A percentile compares a stretch with the other conserved stretches of the same genome.
Evolutionary conservation across 139 green algal species (phyloP).

Genomic region (Closterium sp.): DNA sequence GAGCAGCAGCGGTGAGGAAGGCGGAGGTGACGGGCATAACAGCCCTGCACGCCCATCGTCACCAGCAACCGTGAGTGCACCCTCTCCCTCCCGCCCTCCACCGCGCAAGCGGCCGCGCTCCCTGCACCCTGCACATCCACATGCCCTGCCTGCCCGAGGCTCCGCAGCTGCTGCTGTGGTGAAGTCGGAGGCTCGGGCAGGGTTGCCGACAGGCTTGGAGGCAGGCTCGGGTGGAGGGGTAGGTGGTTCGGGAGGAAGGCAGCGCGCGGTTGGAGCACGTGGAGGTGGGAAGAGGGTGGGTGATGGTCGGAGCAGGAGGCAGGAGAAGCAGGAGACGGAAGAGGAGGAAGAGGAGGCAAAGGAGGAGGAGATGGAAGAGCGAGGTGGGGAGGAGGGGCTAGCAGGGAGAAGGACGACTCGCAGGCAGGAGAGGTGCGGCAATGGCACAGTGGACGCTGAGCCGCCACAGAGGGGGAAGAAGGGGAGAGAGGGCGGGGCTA

Average conservation of each 20-base stretch:
- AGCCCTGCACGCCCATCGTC: not conserved
- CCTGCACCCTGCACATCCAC: not conserved
- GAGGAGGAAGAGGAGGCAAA: not conserved
- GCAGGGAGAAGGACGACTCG: not conserved
- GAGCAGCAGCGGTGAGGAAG: not conserved
- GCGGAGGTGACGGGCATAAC: not conserved
- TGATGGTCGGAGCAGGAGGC: no score
- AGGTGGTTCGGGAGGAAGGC: not conserved
- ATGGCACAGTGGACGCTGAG: not conserved
- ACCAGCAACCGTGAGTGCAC: not conserved
- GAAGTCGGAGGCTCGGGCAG: not conserved
- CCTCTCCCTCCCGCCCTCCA: not conserved
- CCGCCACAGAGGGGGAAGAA: not conserved
- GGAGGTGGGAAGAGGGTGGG: not conserved
- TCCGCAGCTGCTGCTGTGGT: not conserved
- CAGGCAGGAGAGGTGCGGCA: not conserved
- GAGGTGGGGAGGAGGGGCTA: not conserved
- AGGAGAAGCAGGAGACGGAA: not conserved
- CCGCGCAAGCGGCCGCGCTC: not conserved
- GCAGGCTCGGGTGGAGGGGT: not conserved
- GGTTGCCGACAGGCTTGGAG: not conserved
- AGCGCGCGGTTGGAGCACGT: not conserved
- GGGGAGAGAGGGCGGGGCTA: not conserved
- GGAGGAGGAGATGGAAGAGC: not conserved
- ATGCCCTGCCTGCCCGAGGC: no score